A percentile compares a stretch with the other conserved stretches of the same genome.
These are phyloP conservation scores for Nannochloropsis salina DNA, from an alignment of 108 stramenopile species.

Conservation along the genomic window DNA sequence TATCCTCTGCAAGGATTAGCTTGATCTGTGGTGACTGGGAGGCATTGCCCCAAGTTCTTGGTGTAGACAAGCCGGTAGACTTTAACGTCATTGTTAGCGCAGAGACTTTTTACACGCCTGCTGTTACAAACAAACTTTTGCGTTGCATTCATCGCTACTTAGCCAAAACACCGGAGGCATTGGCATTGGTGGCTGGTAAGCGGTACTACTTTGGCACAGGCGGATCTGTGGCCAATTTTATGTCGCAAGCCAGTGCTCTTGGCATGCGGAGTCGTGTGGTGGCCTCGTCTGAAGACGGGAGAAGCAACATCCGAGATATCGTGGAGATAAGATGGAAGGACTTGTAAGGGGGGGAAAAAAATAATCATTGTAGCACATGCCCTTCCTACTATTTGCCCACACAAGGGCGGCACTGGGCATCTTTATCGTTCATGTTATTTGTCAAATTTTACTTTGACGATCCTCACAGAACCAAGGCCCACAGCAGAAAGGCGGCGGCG, in stretches of 20 bases:
- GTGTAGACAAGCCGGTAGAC: neutral
- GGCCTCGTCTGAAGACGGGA: conserved; percentile 32
- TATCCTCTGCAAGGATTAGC: too few species aligned
- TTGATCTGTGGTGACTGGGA: conserved; percentile 19
- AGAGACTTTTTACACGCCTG: conserved; percentile 43
- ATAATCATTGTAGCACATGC: neutral
- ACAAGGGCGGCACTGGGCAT: neutral
- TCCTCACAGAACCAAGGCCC: conserved; percentile 14
- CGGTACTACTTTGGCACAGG: conserved; percentile 51
- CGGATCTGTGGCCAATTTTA: conserved; percentile 32
- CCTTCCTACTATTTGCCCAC: neutral
- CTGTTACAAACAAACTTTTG: conserved; percentile 39
- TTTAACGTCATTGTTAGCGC: conserved; percentile 48
- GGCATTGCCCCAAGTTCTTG: neutral
- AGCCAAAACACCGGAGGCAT: neutral
- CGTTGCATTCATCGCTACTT: conserved; percentile 7
- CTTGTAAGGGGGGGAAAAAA: neutral
- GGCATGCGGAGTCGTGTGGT: conserved; percentile 23
- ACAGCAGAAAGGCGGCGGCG: neutral
- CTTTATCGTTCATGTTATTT: neutral
- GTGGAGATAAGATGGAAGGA: conserved; percentile 23
- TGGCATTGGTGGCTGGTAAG: conserved; percentile 43
- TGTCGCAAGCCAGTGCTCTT: neutral
- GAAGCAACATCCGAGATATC: conserved; percentile 42
- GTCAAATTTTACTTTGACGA: neutral